A percentile compares a stretch with the other conserved stretches of the same genome.
These are phyloP conservation scores for Linderniella brevidens DNA, from an alignment of 257 asterid species.

Conservation along the genomic window DNA sequence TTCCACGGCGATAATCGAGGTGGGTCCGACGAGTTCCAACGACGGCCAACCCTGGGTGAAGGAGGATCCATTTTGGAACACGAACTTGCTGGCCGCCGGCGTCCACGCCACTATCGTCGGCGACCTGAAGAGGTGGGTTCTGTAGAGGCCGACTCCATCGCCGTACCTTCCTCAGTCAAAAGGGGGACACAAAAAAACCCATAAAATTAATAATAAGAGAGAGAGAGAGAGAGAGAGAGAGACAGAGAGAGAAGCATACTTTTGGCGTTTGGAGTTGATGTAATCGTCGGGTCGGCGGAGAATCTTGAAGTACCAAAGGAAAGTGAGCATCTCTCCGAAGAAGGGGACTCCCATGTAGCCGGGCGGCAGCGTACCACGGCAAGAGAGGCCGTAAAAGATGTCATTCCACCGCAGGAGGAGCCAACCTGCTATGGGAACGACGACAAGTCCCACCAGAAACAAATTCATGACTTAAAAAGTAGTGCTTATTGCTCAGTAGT, in stretches of 20 bases:
- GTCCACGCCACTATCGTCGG: constrained; percentile 32
- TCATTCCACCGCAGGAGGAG: no score
- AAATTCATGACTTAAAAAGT: no score
- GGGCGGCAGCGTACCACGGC: constrained; percentile 23
- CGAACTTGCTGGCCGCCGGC: constrained; percentile 26
- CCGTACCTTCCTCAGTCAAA: constrained; percentile 41
- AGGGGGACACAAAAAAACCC: no score
- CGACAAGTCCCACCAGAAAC: no score
- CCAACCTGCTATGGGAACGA: no score
- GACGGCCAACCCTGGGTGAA: constrained; percentile 20
- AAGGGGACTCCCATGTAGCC: constrained; percentile 47
- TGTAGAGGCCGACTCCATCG: constrained; percentile 31
- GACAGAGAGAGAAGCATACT: no score
- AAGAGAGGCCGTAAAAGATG: no score
- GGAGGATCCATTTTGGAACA: constrained; percentile 21
- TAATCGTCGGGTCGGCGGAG: constrained; percentile 32
- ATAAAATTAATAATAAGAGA: no score
- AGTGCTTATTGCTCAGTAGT: no score
- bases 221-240: no score
- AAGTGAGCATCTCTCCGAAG: constrained; percentile 31
- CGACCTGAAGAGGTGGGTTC: constrained; percentile 34
- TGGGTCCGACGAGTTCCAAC: constrained; percentile 21
- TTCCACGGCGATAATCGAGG: constrained; percentile 15
- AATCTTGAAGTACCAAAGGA: constrained; percentile 40
- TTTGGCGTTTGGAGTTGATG: constrained; percentile 28